Evolutionary conservation across 495 filamentous ascomycete species (phyloP), one percentile per base, ranked within the genome.

Genomic region (Aspergillus nidulans): DNA sequence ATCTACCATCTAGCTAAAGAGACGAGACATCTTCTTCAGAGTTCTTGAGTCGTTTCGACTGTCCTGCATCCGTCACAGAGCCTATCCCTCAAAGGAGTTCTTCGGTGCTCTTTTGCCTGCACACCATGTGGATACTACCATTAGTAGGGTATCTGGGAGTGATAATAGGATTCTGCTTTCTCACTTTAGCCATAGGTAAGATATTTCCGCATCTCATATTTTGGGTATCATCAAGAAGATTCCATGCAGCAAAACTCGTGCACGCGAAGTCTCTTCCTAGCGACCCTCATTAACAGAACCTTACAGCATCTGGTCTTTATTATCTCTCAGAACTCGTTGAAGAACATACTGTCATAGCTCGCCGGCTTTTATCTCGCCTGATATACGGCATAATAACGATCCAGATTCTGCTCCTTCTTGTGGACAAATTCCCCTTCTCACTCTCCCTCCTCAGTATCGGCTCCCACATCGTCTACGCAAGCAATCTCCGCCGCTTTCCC

Each of bases 311-410:
- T 20, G 95, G 95, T 24, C 85, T 98, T 20, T 97, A 98, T 76
- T 98, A 98, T 68, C 88, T 98, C 44, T 97, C 94, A 1, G 94
- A 98, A 71, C 81, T 97, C 9, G 94, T 98, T 47, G 95, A 98
- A 73, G 94, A 98, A 65, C 92, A 97, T 66, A 97, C 91, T 10
- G 92, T 97, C 10, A 68, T 95, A 42, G 87, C 92, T 18, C 92
- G 95, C 65, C 88, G 85, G 53, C 77, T 96, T 21, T 79, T 98
- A 21, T 89, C 80, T 12, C 82, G 81, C 41, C 77, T 97, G 38
- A 97, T 98, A 69, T 95, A 96, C 77, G 72, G 71, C 52, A 83
- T 96, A 62, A 89, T 97, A 52, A 77, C 58, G 21, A 67, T 90
- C 25, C 92, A 96, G 63, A 55, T 85, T 23, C 74, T 95, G 6